Conservation (phyloP, 768 basidiomycete species). For the Phylloporus rhodoxanthus region DNA sequence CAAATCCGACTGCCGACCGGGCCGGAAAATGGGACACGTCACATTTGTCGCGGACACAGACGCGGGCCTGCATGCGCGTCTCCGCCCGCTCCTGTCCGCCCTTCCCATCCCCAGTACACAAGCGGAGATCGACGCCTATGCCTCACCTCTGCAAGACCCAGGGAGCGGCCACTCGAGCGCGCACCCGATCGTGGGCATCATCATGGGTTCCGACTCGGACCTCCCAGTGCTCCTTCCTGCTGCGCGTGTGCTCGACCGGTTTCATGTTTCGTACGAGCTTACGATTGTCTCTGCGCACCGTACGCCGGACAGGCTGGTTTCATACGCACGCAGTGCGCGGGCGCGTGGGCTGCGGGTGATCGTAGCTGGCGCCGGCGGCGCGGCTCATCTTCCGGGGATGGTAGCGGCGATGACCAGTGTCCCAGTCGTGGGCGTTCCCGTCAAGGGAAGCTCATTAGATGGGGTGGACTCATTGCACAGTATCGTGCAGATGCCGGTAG, state of each 20-base stretch:
- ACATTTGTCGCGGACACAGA: conserved; percentile 83
- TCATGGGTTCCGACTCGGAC: conserved; percentile 99
- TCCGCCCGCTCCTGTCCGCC: conserved; percentile 68
- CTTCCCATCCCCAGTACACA: conserved; percentile 40
- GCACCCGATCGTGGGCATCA: conserved; percentile 81
- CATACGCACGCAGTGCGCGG: conserved; percentile 73
- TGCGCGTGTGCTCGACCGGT: conserved; percentile 76
- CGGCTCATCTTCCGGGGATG: conserved; percentile 98
- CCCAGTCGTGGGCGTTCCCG: conserved; percentile 94
- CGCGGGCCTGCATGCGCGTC: conserved; percentile 57
- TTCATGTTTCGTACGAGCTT: conserved; percentile 83
- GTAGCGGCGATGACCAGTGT: conserved; percentile 89
- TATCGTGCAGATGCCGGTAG: conserved; percentile 98
- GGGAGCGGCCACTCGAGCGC: conserved; percentile 53
- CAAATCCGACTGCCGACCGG: conserved; percentile 83
- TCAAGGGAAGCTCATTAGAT: conserved; percentile 88
- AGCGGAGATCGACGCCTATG: conserved; percentile 49
- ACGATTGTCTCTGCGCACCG: conserved; percentile 96
- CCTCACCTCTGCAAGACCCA: conserved; percentile 40
- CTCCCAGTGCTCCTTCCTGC: conserved; percentile 90
- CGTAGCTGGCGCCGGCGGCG: conserved; percentile 97
- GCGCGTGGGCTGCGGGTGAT: conserved; percentile 64
- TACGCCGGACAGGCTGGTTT: conserved; percentile 79
- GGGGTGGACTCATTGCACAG: conserved; percentile 96
- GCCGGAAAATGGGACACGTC: conserved; percentile 97